A percentile compares a stretch with the other conserved stretches of the same genome.
These are phyloP conservation scores for Xylaria curta DNA, from an alignment of 495 filamentous ascomycete genomes.

Conservation along the genomic window DNA sequence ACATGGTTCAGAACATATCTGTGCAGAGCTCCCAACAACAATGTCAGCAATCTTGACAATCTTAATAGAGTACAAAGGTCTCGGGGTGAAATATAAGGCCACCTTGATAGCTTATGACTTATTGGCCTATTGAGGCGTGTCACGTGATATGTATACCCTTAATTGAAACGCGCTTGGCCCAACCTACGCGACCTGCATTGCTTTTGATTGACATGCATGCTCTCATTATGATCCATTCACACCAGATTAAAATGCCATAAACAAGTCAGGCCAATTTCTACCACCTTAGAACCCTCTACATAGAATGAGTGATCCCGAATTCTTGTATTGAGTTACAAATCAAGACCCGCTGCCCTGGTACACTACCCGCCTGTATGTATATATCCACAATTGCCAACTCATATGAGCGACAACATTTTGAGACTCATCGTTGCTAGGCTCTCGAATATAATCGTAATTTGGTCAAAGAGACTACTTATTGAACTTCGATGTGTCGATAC, in stretches of 20 bases:
- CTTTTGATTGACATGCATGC: background rate
- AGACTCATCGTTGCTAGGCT: background rate
- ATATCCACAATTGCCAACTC: background rate
- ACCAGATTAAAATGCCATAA: background rate
- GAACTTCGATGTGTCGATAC: slow-evolving; percentile 51
- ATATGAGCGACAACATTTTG: background rate
- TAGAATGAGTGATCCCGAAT: background rate
- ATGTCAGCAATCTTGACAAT: background rate
- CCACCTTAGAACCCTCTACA: background rate
- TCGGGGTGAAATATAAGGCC: background rate
- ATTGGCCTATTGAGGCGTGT: background rate
- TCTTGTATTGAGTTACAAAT: background rate
- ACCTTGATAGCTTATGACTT: background rate
- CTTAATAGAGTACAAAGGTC: background rate
- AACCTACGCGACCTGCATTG: background rate
- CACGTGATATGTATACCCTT: background rate
- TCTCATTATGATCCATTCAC: background rate
- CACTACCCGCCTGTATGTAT: background rate
- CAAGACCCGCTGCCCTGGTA: background rate
- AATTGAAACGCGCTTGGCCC: background rate
- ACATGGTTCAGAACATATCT: background rate
- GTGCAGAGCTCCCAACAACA: background rate
- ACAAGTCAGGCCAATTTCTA: background rate
- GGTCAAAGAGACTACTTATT: background rate
- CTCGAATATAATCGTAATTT: background rate